Conservation (phyloP, 305 asterid genomes). For the Withania somnifera region DNA sequence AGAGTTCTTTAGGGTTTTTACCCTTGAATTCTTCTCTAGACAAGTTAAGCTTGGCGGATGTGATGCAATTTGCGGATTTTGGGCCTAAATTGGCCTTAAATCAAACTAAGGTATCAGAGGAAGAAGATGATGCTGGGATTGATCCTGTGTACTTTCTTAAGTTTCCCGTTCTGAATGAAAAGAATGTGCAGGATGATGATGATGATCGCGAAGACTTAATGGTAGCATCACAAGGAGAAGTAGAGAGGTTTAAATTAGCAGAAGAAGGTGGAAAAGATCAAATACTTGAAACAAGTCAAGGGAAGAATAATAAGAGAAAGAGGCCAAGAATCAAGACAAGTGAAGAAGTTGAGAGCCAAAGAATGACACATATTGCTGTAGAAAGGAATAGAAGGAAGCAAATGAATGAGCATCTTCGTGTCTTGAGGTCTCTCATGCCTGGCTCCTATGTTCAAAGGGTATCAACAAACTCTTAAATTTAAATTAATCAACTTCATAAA, state of each 20-base stretch:
- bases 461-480: neutral
- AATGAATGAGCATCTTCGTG: slow-evolving; percentile 94
- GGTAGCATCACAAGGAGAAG: neutral
- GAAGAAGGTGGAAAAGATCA: neutral
- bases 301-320: slow-evolving; percentile 52
- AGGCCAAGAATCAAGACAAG: slow-evolving; percentile 63
- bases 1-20: slow-evolving; percentile 21
- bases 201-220: neutral
- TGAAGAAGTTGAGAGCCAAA: slow-evolving; percentile 92
- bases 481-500: too few species aligned
- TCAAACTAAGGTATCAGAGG: slow-evolving; percentile 1
- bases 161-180: slow-evolving; percentile 70
- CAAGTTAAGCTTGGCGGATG: slow-evolving; percentile 77
- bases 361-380: slow-evolving; percentile 98
- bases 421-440: slow-evolving; percentile 93
- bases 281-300: slow-evolving; percentile 14
- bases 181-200: slow-evolving; percentile 26
- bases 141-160: slow-evolving; percentile 81
- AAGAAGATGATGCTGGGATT: slow-evolving; percentile 9
- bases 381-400: slow-evolving; percentile 95
- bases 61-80: slow-evolving; percentile 86
- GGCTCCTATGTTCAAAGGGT: slow-evolving; percentile 96
- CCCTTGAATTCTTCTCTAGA: slow-evolving; percentile 39
- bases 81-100: slow-evolving; percentile 58
- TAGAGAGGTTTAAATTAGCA: too few species aligned